Evolutionary conservation across 306 rosid species (phyloP).

Genomic region (Benincasa hispida): DNA sequence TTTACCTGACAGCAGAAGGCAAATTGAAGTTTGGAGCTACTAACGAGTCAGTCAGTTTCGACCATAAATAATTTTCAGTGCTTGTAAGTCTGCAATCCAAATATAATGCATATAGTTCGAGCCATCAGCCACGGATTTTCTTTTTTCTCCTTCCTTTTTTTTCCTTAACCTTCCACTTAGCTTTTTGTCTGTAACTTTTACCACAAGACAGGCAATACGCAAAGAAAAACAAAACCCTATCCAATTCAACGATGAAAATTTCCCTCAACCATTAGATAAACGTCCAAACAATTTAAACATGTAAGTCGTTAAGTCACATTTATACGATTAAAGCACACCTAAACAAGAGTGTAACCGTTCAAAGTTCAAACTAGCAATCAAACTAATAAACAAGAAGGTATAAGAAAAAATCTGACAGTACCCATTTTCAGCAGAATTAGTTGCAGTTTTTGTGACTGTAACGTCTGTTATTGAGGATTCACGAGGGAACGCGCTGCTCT

Average conservation of each 20-base stretch:
- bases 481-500: conserved; percentile 18
- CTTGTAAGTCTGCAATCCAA: background rate
- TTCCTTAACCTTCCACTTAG: background rate
- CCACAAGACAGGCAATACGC: background rate
- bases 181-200: background rate
- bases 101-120: background rate
- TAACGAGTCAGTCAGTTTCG: no score
- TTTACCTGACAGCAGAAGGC: background rate
- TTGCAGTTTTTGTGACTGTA: conserved; percentile 13
- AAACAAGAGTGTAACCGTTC: background rate
- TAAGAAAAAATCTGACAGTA: conserved; percentile 6
- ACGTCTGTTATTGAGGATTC: conserved; percentile 25
- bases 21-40: no score
- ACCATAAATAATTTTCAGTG: background rate
- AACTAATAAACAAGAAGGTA: background rate
- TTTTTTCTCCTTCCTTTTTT: background rate
- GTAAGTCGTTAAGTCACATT: background rate
- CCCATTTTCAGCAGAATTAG: conserved; percentile 32
- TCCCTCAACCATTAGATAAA: background rate
- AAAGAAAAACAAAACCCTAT: background rate
- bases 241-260: background rate
- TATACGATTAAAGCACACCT: background rate
- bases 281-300: background rate
- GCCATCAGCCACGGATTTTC: background rate
- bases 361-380: conserved; percentile 3